Base-by-base conservation (phyloP, 2,329 filamentous ascomycete species). In the Phoma herbarum region DNA sequence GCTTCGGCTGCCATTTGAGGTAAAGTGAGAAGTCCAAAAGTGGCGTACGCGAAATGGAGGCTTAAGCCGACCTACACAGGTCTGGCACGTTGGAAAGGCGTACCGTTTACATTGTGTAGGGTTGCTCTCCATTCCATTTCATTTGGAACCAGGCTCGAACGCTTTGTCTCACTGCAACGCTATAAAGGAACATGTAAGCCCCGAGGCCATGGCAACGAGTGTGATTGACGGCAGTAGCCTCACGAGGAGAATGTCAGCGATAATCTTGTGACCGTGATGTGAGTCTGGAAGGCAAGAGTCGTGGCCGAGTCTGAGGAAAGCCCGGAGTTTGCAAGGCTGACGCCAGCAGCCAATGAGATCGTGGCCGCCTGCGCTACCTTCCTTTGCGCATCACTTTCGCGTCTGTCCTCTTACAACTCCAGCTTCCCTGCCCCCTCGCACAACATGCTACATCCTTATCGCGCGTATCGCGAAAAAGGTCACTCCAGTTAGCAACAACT, bases 21-120 rank as follows among this genome's bases (percentile, higher is more conserved):
- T 37, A 52, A 6, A 57, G 43, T n/a, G 37, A 57, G 16, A 52
- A 52, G 11, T 52, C 48, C 10, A 18, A n/a, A 14, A n/a, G 4
- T 35, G 31, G 18, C 35, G 9, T 39, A 18, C n/a, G 3, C 10
- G 35, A 39, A n/a, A 39, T 12, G 18, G 11, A 39, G 35, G n/a
- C 8, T 4, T 18, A 39, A 4, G 20, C 11, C 9, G 18, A 39
- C n/a, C 4, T 11, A 22, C 2, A 39, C 8, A 4, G 18, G 18
- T 22, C 18, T 22, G 18, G 43, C 9, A 26, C 10, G 9, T 31
- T 20, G n/a, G 2, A 49, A 49, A 49, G 31, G 33, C 22, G 33
- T 26, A 31, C 16, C 18, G n/a, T 28, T 31, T 18, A 18, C 4
- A n/a, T 26, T 26, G 11, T 49, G 16, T 18, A 8, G 22, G 28